Evolutionary conservation across 2,329 filamentous ascomycete species (phyloP).

Genomic region (Pseudopyrenochaeta lycopersici): DNA sequence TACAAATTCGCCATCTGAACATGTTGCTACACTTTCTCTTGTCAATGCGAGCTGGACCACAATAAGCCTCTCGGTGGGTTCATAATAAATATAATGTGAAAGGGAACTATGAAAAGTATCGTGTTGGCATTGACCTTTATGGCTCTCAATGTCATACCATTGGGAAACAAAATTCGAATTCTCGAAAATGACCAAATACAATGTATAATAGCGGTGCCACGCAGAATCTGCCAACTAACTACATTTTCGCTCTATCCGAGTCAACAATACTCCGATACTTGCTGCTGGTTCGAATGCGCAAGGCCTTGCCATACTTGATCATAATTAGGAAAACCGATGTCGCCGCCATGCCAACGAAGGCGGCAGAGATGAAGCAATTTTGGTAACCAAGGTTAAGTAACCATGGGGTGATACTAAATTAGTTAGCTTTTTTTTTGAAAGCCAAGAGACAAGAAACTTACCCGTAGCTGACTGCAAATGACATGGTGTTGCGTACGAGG

Average conservation of each 20-base stretch:
- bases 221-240: background rate
- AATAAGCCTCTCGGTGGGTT: no score
- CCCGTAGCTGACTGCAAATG: constrained; percentile 61
- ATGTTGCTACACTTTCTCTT: no score
- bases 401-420: constrained; percentile 53
- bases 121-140: no score
- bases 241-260: constrained; percentile 12
- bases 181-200: no score
- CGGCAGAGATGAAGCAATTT: constrained; percentile 55
- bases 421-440: constrained; percentile 1
- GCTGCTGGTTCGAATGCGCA: constrained; percentile 38
- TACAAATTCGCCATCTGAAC: no score
- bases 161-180: no score
- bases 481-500: constrained; percentile 60
- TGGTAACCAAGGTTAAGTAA: constrained; percentile 53
- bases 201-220: no score
- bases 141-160: no score
- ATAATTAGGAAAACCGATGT: constrained; percentile 53
- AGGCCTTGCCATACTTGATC: constrained; percentile 59
- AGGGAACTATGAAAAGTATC: no score
- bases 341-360: constrained; percentile 54
- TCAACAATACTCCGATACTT: constrained; percentile 46
- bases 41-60: no score
- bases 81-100: no score
- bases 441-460: constrained; percentile 11